Evolutionary conservation across 331 rosid genomes (phyloP).

Genomic region (Quercus phellos): DNA sequence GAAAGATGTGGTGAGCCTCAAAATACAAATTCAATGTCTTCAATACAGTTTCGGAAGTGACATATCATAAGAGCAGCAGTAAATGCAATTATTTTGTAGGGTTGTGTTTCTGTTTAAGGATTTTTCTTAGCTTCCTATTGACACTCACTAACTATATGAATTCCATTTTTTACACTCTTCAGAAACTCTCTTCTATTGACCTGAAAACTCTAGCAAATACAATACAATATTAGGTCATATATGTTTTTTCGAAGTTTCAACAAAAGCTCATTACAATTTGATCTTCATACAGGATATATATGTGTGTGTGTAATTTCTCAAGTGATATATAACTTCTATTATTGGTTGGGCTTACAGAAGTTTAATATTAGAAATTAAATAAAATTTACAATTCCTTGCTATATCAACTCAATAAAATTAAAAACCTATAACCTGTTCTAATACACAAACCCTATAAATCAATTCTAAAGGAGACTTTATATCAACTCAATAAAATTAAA

Average conservation of each 20-base stretch:
- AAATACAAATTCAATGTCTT: neutral
- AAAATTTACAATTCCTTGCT: neutral
- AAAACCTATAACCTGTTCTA: neutral
- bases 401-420: neutral
- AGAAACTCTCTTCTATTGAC: no score
- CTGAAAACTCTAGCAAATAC: no score
- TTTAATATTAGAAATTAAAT: neutral
- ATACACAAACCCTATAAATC: neutral
- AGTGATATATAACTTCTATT: neutral
- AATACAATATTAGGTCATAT: neutral
- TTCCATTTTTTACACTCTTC: no score
- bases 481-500: neutral
- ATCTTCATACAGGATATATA: neutral
- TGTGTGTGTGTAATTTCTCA: neutral
- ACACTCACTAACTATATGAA: no score
- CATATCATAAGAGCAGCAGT: no score
- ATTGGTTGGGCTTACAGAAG: no score
- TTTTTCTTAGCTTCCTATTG: no score
- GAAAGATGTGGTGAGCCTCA: neutral
- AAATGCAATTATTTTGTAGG: no score
- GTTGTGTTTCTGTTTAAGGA: no score
- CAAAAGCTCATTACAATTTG: neutral
- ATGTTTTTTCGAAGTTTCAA: neutral
- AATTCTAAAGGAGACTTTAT: neutral
- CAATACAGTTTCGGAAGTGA: no score